Evolutionary conservation across 306 rosid species (phyloP), one percentile per base, ranked within the genome.

Genomic region (Carpinus fangiana): DNA sequence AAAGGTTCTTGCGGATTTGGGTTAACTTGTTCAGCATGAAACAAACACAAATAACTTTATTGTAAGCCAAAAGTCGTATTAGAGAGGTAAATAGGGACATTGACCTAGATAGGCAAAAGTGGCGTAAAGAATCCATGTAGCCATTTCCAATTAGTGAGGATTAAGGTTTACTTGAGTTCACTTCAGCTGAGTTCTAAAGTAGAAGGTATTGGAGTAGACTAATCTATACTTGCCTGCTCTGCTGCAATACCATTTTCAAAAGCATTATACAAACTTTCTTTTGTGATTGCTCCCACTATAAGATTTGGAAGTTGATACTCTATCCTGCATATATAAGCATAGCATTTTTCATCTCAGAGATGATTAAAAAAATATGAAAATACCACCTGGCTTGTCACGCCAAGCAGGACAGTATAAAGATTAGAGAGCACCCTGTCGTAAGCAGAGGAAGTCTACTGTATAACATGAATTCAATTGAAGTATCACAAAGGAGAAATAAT

Each of bases 231-330:
- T 76, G 84, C 99, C 93, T 91, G 99, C 0, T 91, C 93, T 36
- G 93, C 86, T 18, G 94, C 88, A 75, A 95, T 95, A 73, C 96
- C 97, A 85, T 95, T 93, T 65, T 95, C 92, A 82, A 93, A 95
- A 86, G 99, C 99, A 64, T 83, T 84, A 83, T 93, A 93, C 88
- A 91, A 81, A 89, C 98, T 95, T 87, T 95, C 99, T 84, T 95
- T 91, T 75, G 98, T 93, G 72, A 95, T 95, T 75, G 98, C 98
- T 76, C 88, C 97, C 80, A 95, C 99, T 53, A 93, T 95, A 79
- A 95, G 98, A 82, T 95, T 95, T 77, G 99, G 99, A 86, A 95
- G 98, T 74, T 90, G 96, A 88, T 95, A 95, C 82, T 95, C 99
- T 45, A 95, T 79, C 89, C 99, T 93, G 94, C 80, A 84, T 74